A percentile compares a stretch with the other conserved stretches of the same genome.
Conservation (phyloP, 2,329 filamentous ascomycete genomes). For the Hypoxylon sp. region DNA sequence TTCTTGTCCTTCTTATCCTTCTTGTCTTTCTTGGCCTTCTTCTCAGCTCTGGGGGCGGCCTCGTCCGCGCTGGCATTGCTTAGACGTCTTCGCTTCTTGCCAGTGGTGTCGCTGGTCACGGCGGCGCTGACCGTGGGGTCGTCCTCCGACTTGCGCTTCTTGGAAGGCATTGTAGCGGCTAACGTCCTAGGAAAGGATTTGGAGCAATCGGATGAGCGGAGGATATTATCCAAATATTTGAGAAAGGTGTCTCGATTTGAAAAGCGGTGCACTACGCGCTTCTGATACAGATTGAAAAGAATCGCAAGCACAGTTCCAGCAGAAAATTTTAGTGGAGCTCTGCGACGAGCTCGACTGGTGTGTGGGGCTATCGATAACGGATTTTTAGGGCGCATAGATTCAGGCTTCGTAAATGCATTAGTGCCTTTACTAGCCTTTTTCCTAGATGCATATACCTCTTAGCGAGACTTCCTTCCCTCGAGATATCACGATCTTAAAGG, state of each 20-base stretch:
- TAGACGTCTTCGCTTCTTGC: conserved; percentile 51
- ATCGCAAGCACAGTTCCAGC: conserved; percentile 46
- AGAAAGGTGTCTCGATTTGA: neutral
- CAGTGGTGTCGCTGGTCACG: conserved; percentile 30
- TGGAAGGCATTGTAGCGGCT: conserved; percentile 43
- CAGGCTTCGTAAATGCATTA: conserved; percentile 13
- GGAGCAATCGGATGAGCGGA: neutral
- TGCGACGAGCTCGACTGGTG: conserved; percentile 35
- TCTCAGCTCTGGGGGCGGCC: conserved; percentile 31
- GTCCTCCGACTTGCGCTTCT: conserved; percentile 52
- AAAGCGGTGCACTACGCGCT: conserved; percentile 40
- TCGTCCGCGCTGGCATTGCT: conserved; percentile 39
- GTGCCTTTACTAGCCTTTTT: neutral
- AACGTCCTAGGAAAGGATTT: neutral
- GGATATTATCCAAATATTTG: neutral
- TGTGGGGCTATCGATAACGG: conserved; percentile 20
- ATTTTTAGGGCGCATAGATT: neutral
- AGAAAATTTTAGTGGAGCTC: conserved; percentile 65
- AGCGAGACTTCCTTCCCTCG: neutral
- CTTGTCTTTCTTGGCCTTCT: conserved; percentile 47
- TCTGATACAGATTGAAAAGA: neutral
- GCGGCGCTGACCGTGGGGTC: conserved; percentile 42
- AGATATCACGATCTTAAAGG: neutral
- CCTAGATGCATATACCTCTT: conserved; percentile 5
- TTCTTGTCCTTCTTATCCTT: conserved; percentile 45